Base-by-base conservation (phyloP, 345 rosid species). In the Melaleuca alternifolia region DNA sequence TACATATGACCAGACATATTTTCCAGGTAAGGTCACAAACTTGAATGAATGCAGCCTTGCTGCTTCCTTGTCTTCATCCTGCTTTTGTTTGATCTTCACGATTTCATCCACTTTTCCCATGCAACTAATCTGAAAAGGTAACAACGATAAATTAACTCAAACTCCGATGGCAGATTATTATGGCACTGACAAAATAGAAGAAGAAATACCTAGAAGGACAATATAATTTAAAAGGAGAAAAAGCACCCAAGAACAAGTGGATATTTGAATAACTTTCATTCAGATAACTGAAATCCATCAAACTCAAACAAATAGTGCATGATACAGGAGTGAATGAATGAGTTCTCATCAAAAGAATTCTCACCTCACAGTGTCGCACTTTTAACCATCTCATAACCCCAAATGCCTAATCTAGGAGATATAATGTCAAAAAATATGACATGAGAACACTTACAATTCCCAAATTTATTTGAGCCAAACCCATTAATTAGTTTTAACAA, bases 1-100 rank as follows among this genome's bases (percentile, higher is more conserved):
- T 54, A 59, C 41, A 48, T 15, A 84, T 10, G 18, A 28, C 13
- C 50, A 54, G n/a, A 71, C 33, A 46, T 33, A 71, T 71, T 71
- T 83, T 85, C 11, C 26, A 77, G 30, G 50, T 71, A 51, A 46
- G 24, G 84, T 85, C 71, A 91, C 94, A 90, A 86, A 95, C 99
- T 86, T 94, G 86, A 95, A 90, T 46, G 95, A 92, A 90, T 97
- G 97, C 87, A 97, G 92, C 88, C 83, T 88, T 50, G 93, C 94
- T 57, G 88, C 61, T 83, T 91, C 92, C 91, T 90, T 96, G 87
- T 94, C 97, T 90, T 96, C 94, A 83, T 94, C 96, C 91, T 97
- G 99, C 93, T 91, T 93, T 88, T 91, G 91, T 90, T 95, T 97
- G 86, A 97, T 90, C 84, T 90, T 91, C 46, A 95, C 94, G 84